phyloP scores from a whole-genome alignment of 2,329 filamentous ascomycete species.

The Stemphylium lycopersici region DNA sequence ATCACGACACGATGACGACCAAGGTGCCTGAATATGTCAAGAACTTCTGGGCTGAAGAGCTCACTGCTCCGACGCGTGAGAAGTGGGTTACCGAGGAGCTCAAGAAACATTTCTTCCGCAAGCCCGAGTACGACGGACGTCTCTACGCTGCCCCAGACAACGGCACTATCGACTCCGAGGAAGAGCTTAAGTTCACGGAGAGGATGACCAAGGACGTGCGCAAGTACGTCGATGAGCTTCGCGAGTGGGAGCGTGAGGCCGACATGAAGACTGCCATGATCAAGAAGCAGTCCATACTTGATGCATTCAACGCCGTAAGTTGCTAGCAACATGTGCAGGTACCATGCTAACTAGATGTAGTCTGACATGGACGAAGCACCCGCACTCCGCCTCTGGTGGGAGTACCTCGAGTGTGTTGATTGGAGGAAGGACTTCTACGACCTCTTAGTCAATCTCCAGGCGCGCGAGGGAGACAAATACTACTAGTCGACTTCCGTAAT shows the following conservation, averaged over 20 bases:
- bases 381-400: conserved; percentile 55
- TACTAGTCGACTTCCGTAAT: neutral
- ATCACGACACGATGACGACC: conserved; percentile 50
- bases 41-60: conserved; percentile 48
- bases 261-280: conserved; percentile 44
- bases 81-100: conserved; percentile 52
- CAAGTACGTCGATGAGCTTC: conserved; percentile 43
- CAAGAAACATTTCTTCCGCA: conserved; percentile 52
- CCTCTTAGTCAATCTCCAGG: conserved; percentile 42
- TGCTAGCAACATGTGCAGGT: neutral
- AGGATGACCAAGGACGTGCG: conserved; percentile 42
- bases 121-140: conserved; percentile 49
- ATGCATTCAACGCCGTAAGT: conserved; percentile 48
- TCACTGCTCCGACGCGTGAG: conserved; percentile 45
- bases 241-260: conserved; percentile 50
- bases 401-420: conserved; percentile 54
- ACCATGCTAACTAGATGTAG: conserved; percentile 16
- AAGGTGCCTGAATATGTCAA: conserved; percentile 48
- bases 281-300: conserved; percentile 47
- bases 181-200: conserved; percentile 28
- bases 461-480: conserved; percentile 13
- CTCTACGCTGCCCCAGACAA: conserved; percentile 23
- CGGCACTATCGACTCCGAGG: conserved; percentile 22
- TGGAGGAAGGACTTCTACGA: conserved; percentile 53
- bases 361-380: conserved; percentile 49